phyloP scores from a whole-genome alignment of 164 flowering plant genomes.

The Stephania cephalantha region DNA sequence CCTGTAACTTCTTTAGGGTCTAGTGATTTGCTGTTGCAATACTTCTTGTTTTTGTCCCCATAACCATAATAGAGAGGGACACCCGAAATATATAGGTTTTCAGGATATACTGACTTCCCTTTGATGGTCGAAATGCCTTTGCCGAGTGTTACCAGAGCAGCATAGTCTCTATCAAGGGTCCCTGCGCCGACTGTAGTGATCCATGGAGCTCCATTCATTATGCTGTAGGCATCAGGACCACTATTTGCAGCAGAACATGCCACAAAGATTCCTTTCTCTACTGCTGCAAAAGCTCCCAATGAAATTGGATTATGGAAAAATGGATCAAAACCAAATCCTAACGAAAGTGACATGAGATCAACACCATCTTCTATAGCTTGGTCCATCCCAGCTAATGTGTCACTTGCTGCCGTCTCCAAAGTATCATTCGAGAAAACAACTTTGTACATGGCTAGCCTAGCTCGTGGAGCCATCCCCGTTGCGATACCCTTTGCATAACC shows the following conservation, averaged over 20 bases:
- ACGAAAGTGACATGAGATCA: slow-evolving; percentile 37
- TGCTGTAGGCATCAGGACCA: slow-evolving; percentile 21
- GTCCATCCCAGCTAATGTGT: slow-evolving; percentile 39
- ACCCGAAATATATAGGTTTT: slow-evolving; percentile 7
- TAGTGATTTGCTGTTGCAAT: too few relatives aligned
- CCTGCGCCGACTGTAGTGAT: slow-evolving; percentile 42
- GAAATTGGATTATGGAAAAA: slow-evolving; percentile 27
- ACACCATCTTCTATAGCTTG: slow-evolving; percentile 45
- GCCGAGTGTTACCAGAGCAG: slow-evolving; percentile 20
- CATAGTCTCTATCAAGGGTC: slow-evolving; percentile 23
- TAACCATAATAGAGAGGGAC: slow-evolving; percentile 13
- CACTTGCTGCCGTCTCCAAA: slow-evolving; percentile 21
- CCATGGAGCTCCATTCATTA: slow-evolving; percentile 43
- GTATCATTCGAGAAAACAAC: slow-evolving; percentile 13
- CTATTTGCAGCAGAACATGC: slow-evolving; percentile 34
- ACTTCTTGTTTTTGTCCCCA: slow-evolving; percentile 11
- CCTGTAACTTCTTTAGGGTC: too few relatives aligned
- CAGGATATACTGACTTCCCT: slow-evolving; percentile 11
- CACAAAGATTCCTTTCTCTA: slow-evolving; percentile 40
- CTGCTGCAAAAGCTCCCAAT: slow-evolving; percentile 37
- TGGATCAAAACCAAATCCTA: slow-evolving; percentile 22
- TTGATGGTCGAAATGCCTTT: neutral
- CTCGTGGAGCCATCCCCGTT: slow-evolving; percentile 28
- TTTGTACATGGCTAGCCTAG: slow-evolving; percentile 44
- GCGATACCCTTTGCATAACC: slow-evolving; percentile 42